Evolutionary conservation across 2,329 filamentous ascomycete species (phyloP), one percentile per base, ranked within the genome.

Genomic region (Neofusicoccum umdonicola): DNA sequence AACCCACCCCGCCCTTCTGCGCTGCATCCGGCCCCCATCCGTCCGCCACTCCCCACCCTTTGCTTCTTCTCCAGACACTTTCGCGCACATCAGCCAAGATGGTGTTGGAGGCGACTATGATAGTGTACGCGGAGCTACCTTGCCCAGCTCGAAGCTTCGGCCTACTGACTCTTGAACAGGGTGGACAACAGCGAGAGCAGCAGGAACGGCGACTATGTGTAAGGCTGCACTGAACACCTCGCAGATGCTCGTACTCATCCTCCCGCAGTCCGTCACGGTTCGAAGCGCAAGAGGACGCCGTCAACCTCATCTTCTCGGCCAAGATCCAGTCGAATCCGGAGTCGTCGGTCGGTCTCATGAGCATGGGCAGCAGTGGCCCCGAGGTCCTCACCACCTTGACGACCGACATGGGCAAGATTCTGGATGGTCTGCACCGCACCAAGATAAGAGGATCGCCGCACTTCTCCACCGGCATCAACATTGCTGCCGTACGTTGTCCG

Each of bases 121-220:
- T 99, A 80, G 89, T 98, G 85, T 83, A 76, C 27, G 78, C 69
- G 64, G 62, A 48, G n/a, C 37, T 61, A 65, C 51, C 41, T 41
- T 56, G 22, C 34, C 45, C 31, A 57, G 61, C 62, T 67, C 34
- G 51, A 56, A 60, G 63, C 64, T 67, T 51, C 50, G 57, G 58
- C 64, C 52, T 22, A 61, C 70, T 76, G 67, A 75, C 65, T 34
- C 50, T 65, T 37, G 51, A 69, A 66, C 71, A 89, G 87, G 78
- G 92, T 98, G 75, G 95, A 99, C 86, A 99, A 98, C 85, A 97
- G 93, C 84, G 95, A 99, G 84, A 93, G 91, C 83, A 96, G 92
- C 84, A 89, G 95, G 77, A 99, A 99, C 81, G 95, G 96, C 76
- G 95, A 99, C 79, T 90, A 90, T 76, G 83, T 88, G 85, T 87